Base-by-base conservation (phyloP, 768 basidiomycete genomes). In the Phylloporus scabripes region DNA sequence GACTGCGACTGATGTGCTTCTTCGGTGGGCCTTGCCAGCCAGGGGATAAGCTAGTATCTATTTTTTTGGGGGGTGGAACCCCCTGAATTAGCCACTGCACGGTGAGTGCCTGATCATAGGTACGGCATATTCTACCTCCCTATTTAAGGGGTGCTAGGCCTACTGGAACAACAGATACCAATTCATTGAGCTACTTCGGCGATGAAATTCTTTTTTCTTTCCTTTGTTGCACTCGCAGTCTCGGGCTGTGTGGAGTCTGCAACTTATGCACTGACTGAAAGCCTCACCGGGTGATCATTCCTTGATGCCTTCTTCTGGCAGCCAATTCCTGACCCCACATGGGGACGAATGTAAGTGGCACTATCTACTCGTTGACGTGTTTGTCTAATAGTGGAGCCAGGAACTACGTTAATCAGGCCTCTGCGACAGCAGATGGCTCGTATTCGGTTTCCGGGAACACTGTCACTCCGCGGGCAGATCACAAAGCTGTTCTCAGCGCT, bases 381-480 rank as follows among this genome's bases (percentile, higher is more conserved):
- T 45, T 11, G 15, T 40, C 43, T 56, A 9, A 53, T 20, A 5
- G 10, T 18, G 20, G 36, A 28, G 18, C 3, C 33, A 75, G 72
- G 37, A 70, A 72, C 50, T 79, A 78, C 50, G 73, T 79, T 46
- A 55, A 60, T 51, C 64, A 74, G 48, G 61, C 64, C 2, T 80
- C 79, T 0, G 84, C 85, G 0, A 51, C 69, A 23, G 64, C 67
- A 10, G 61, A 74, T 43, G 83, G 85, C 57, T 60, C 88, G 44
- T 83, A 81, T 2, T 83, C 70, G 52, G 71, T 81, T 4, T 72
- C 72, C 14, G 74, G 71, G 14, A 69, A 77, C 53, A 51, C 54
- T 5, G 59, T 71, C 14, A 64, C 57, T 20, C 50, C 73, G 18
- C 60, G 66, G 3, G 63, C 68, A 4, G 71, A 72, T 40, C 21